Conservation (phyloP, 1,284 basidiomycete species). For the Boletus albobrunnescens region DNA sequence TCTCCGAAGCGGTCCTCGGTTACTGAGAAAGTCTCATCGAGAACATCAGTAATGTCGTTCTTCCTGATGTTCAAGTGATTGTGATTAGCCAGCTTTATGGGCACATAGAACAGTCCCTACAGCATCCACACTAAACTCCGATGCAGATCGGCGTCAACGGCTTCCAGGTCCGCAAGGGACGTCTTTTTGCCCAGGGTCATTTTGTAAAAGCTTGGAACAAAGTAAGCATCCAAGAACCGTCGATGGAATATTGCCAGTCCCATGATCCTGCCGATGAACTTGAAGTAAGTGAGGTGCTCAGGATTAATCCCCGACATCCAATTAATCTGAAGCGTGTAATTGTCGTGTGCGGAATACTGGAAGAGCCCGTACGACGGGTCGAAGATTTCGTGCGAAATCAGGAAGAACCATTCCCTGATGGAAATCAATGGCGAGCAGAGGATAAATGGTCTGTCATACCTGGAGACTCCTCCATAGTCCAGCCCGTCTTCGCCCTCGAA, state of each 20-base stretch:
- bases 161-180: slow-evolving; percentile 82
- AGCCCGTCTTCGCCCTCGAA: slow-evolving; percentile 98
- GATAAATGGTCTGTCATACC: slow-evolving; percentile 45
- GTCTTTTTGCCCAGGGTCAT: slow-evolving; percentile 93
- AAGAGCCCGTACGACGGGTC: slow-evolving; percentile 99
- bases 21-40: slow-evolving; percentile 92
- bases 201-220: slow-evolving; percentile 99
- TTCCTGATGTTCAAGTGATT: slow-evolving; percentile 48
- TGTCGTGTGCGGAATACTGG: slow-evolving; percentile 99
- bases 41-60: slow-evolving; percentile 91
- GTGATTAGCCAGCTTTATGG: slow-evolving; percentile 6
- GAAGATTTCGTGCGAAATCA: slow-evolving; percentile 97
- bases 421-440: neutral
- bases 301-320: slow-evolving; percentile 97
- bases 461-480: slow-evolving; percentile 96
- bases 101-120: slow-evolving; percentile 44
- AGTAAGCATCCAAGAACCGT: slow-evolving; percentile 98
- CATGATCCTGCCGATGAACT: slow-evolving; percentile 93
- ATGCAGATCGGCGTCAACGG: slow-evolving; percentile 86
- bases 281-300: slow-evolving; percentile 99
- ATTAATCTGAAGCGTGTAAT: slow-evolving; percentile 98
- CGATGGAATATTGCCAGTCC: slow-evolving; percentile 98
- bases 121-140: slow-evolving; percentile 97
- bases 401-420: slow-evolving; percentile 97
- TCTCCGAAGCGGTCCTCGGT: slow-evolving; percentile 98